These are phyloP conservation scores for Hypoxylon subgilvum DNA, from an alignment of 495 filamentous ascomycete genomes.

Conservation along the genomic window DNA sequence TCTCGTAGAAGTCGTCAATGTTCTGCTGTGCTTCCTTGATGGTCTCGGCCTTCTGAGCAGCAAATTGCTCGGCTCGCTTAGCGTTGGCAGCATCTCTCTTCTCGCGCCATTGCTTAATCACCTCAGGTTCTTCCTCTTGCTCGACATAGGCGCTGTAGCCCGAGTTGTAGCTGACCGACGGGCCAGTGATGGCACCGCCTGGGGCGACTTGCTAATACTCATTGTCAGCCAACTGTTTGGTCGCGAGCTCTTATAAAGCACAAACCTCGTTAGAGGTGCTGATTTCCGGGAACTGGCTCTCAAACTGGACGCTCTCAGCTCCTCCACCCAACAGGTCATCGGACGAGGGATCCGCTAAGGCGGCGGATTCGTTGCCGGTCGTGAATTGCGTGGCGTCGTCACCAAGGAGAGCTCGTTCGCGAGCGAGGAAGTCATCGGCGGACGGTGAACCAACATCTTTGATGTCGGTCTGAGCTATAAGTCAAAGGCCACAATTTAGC, in stretches of 20 bases:
- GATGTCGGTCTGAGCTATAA: conserved; percentile 54
- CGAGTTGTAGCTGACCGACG: conserved; percentile 72
- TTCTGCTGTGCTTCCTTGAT: conserved; percentile 83
- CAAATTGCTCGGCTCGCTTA: conserved; percentile 77
- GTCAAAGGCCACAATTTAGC: conserved; percentile 6
- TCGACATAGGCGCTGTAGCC: conserved; percentile 59
- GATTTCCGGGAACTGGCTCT: conserved; percentile 86
- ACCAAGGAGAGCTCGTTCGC: conserved; percentile 85
- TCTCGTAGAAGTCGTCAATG: conserved; percentile 99
- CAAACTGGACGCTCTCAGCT: conserved; percentile 72
- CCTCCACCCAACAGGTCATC: conserved; percentile 78
- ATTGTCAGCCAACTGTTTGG: conserved; percentile 14
- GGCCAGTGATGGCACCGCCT: conserved; percentile 85
- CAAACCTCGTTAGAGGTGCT: conserved; percentile 80
- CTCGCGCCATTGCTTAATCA: conserved; percentile 90
- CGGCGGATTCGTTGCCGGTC: conserved; percentile 72
- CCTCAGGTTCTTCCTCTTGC: conserved; percentile 83
- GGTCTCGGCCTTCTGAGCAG: conserved; percentile 77
- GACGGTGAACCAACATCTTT: conserved; percentile 52
- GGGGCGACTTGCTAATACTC: conserved; percentile 73
- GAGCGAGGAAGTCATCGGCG: conserved; percentile 81
- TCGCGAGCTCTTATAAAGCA: conserved; percentile 1
- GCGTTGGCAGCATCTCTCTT: conserved; percentile 77
- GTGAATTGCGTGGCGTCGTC: conserved; percentile 93
- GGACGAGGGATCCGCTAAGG: conserved; percentile 61